Base-by-base conservation (phyloP, 164 flowering plant genomes). In the Chloranthus sessilifolius region DNA sequence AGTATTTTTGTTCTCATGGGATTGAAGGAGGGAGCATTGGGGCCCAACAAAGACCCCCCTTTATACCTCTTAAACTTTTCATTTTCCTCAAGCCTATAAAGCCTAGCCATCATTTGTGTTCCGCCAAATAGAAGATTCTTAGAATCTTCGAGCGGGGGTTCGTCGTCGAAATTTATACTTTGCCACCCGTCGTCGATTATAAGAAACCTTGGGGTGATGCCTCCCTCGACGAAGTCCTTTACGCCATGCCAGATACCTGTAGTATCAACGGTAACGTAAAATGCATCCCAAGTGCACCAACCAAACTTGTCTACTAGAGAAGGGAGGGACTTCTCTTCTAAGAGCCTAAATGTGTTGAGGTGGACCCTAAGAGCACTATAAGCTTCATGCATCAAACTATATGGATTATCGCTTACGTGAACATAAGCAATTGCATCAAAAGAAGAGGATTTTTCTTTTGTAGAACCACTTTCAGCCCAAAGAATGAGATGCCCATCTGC, bases 251-350 rank as follows among this genome's bases (percentile, higher is more conserved):
- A 41, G 1, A 76, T 66, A 0, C 81, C 81, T 2, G 46, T 59
- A 2, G 78, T 78, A 41, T 73, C 55, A 52, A 76, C 76, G 41
- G 54, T 65, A 7, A 76, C 75, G 47, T 76, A 76, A 26, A 76
- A 74, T 23, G 78, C 81, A 26, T 76, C 81, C 81, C 81, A 76
- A 14, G 81, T 76, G 68, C 81, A 76, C 81, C 81, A 76, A 1
- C 81, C 81, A 30, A 76, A 76, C 36, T 66, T 66, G 59, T 76
- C 78, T 16, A 76, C 72, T 26, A 74, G 63, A 1, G 59, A 56
- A 0, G 78, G 81, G 0, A 73, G 74, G 6, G 59, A 60, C 30
- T 77, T 77, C 59, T 74, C 79, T 7, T 64, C 64, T 36, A 74
- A 7, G 1, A 74, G 62, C 39, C 38, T 58, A 59, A 71, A 76